Evolutionary conservation across 495 filamentous ascomycete genomes (phyloP), one percentile per base, ranked within the genome.

Genomic region (Astrothelium macrocarpum): DNA sequence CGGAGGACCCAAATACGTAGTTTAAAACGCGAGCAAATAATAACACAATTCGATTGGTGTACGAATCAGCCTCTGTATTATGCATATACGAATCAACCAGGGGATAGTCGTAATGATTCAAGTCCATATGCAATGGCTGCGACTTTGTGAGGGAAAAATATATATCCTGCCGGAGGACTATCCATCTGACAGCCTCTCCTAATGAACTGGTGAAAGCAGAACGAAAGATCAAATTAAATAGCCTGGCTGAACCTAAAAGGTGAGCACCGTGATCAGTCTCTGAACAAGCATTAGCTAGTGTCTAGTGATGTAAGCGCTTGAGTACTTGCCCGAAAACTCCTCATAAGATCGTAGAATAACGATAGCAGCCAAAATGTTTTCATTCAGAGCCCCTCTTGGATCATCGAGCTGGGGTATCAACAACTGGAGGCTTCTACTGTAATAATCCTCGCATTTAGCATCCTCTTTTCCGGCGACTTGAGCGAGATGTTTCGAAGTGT

Each of bases 271-370:
- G 18, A 20, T 49, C 45, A 12, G 5, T 49, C 23, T 49, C 45
- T 49, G 18, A 9, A 42, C 10, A 42, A 42, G 36, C 10, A 42
- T 42, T 16, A 42, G 36, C 36, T 42, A 42, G 36, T 10, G 18
- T 42, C 10, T 10, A 42, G 9, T 42, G 36, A 42, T 42, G 10
- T 42, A 16, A 42, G 9, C 9, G 18, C 10, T 42, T 42, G 36
- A 42, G 45, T 18, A 18, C 49, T 12, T n/a, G 29, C 49, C 49
- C 11, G n/a, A 26, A 67, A 85, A 82, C 66, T 86, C 85, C 72
- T 86, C 82, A 14, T 84, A 70, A 45, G 85, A 79, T 20, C 84
- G 78, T 25, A 86, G 74, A 61, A 87, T 85, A 9, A 87, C 82
- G 2, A 78, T 81, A 2, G 84, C 81, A 2, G 83, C 82, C 56